Evolutionary conservation across 805 yeast genomes (phyloP).

Genomic region (Candida gorgasii): DNA sequence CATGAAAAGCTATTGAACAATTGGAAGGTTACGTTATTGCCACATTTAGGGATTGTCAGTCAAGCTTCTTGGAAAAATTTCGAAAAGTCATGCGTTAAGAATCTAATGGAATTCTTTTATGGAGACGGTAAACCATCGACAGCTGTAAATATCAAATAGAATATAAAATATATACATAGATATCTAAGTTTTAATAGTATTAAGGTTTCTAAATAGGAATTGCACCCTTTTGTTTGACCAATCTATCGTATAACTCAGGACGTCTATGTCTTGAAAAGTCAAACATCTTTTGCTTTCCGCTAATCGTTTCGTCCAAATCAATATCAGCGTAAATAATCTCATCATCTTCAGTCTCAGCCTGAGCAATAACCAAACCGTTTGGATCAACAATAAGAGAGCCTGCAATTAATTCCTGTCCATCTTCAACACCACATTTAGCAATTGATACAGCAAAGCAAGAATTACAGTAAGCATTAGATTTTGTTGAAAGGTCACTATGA

Average conservation of each 20-base stretch:
- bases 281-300: constrained; percentile 36
- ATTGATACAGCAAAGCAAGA: constrained; percentile 34
- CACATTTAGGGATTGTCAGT: constrained; percentile 40
- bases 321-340: constrained; percentile 24
- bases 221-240: constrained; percentile 21
- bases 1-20: constrained; percentile 30
- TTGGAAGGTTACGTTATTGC: constrained; percentile 36
- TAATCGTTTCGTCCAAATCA: constrained; percentile 35
- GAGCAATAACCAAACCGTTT: constrained; percentile 32
- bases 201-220: background rate
- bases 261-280: constrained; percentile 39
- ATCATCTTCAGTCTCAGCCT: constrained; percentile 27
- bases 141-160: constrained; percentile 19
- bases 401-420: constrained; percentile 34
- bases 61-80: constrained; percentile 37
- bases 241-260: constrained; percentile 18
- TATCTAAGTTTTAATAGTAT: background rate
- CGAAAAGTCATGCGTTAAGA: constrained; percentile 37
- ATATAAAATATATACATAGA: background rate
- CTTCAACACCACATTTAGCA: constrained; percentile 38
- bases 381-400: constrained; percentile 39
- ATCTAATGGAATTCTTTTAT: constrained; percentile 36
- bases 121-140: constrained; percentile 29
- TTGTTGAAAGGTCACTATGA: constrained; percentile 34
- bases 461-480: constrained; percentile 36